These are phyloP conservation scores for Apostasia shenzhenica DNA, from an alignment of 106 monocot species.

Conservation along the genomic window DNA sequence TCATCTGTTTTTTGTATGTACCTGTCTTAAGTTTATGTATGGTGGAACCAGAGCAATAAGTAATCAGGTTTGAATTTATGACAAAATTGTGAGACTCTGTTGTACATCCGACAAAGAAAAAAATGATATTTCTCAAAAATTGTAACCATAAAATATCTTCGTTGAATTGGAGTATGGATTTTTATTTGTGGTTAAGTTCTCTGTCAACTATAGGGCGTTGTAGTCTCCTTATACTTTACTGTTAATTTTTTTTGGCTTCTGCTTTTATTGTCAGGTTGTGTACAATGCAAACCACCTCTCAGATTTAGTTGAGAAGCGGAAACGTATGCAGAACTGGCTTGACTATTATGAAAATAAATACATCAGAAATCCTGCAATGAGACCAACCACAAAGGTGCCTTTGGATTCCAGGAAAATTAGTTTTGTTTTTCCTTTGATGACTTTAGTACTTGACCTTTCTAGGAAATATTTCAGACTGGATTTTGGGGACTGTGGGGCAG, in stretches of 20 bases:
- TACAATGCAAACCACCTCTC: conserved; percentile 75
- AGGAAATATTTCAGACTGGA: conserved; percentile 44
- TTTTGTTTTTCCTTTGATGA: conserved; percentile 2
- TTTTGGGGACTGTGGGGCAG: conserved; percentile 72
- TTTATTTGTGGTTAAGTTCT: no score
- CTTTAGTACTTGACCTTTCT: background rate
- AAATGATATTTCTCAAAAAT: no score
- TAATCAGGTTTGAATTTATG: no score
- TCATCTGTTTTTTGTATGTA: no score
- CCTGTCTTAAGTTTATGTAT: no score
- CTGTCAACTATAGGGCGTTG: no score
- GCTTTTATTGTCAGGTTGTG: conserved; percentile 31
- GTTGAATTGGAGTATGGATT: no score
- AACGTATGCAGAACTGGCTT: conserved; percentile 69
- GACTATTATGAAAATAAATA: conserved; percentile 70
- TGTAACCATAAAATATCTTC: no score
- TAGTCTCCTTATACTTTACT: no score
- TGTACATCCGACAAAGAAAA: no score
- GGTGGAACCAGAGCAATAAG: no score
- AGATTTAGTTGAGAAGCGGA: conserved; percentile 53
- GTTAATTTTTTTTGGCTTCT: background rate
- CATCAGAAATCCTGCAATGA: conserved; percentile 32
- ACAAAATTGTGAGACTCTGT: no score
- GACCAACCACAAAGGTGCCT: conserved; percentile 69
- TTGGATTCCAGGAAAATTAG: background rate